Percentiles rank a stretch among this genome's conserved stretches.
Evolutionary conservation across 2,329 filamentous ascomycete genomes (phyloP).

Genomic region (Fusarium concolor): DNA sequence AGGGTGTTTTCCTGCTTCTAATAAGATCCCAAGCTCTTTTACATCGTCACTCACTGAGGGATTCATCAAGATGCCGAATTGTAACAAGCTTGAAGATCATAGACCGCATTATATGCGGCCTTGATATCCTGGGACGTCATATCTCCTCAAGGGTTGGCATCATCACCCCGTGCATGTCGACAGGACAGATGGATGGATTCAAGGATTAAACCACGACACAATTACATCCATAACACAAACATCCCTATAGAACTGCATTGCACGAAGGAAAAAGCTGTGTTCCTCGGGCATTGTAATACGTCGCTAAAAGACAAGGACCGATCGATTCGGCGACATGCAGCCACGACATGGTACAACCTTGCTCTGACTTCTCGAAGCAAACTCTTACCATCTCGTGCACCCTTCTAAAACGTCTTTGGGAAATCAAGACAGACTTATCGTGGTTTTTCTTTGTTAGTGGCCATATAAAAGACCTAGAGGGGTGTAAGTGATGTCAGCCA

Average conservation of each 20-base stretch:
- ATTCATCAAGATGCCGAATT: no score
- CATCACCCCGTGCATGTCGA: neutral
- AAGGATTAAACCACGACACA: neutral
- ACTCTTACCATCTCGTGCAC: constrained; percentile 16
- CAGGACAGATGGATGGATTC: neutral
- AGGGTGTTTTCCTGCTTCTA: no score
- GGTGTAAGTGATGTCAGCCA: constrained; percentile 23
- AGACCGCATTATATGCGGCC: neutral
- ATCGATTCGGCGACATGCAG: neutral
- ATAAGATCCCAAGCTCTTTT: no score
- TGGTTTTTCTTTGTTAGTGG: neutral
- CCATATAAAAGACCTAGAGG: constrained; percentile 1
- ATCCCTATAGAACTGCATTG: neutral
- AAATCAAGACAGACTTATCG: constrained; percentile 16
- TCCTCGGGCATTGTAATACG: neutral
- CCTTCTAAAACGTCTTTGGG: constrained; percentile 24
- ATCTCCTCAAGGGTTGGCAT: neutral
- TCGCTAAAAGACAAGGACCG: neutral
- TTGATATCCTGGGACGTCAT: neutral
- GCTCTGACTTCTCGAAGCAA: constrained; percentile 23
- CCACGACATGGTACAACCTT: constrained; percentile 2
- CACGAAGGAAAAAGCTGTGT: neutral
- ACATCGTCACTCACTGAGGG: no score
- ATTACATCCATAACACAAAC: neutral
- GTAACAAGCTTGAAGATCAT: neutral